Evolutionary conservation across 768 basidiomycete species (phyloP).

Genomic region (Termitomyces sp.): DNA sequence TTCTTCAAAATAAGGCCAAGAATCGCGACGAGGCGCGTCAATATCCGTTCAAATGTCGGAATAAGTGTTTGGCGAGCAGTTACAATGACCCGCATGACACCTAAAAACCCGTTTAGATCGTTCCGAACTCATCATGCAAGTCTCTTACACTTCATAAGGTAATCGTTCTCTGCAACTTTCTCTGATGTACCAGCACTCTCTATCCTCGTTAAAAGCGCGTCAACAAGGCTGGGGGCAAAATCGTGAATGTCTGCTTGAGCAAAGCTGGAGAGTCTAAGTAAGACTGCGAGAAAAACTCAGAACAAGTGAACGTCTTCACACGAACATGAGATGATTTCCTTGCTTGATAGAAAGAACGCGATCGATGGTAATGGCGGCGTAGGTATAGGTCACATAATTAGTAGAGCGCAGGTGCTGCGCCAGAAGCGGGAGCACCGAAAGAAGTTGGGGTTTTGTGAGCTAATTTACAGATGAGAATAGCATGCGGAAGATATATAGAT

Average conservation of each 20-base stretch:
- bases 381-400: slow-evolving; percentile 92
- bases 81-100: slow-evolving; percentile 89
- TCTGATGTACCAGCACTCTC: slow-evolving; percentile 77
- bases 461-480: slow-evolving; percentile 18
- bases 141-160: slow-evolving; percentile 89
- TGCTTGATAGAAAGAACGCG: slow-evolving; percentile 89
- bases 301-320: slow-evolving; percentile 3
- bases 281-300: background rate
- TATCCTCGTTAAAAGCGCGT: slow-evolving; percentile 72
- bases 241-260: slow-evolving; percentile 82
- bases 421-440: slow-evolving; percentile 85
- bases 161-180: slow-evolving; percentile 95
- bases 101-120: slow-evolving; percentile 32
- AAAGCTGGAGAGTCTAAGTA: slow-evolving; percentile 47
- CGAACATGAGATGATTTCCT: slow-evolving; percentile 67
- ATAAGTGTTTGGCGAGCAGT: slow-evolving; percentile 78
- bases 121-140: background rate
- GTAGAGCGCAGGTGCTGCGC: slow-evolving; percentile 74
- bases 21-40: slow-evolving; percentile 75
- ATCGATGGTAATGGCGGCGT: slow-evolving; percentile 98
- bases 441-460: slow-evolving; percentile 91
- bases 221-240: slow-evolving; percentile 66
- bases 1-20: slow-evolving; percentile 89
- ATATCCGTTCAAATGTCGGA: slow-evolving; percentile 56
- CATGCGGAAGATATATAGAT: background rate